These are phyloP conservation scores for Schwanniomyces pseudopolymorphus DNA, from an alignment of 805 yeast genomes.

Conservation along the genomic window DNA sequence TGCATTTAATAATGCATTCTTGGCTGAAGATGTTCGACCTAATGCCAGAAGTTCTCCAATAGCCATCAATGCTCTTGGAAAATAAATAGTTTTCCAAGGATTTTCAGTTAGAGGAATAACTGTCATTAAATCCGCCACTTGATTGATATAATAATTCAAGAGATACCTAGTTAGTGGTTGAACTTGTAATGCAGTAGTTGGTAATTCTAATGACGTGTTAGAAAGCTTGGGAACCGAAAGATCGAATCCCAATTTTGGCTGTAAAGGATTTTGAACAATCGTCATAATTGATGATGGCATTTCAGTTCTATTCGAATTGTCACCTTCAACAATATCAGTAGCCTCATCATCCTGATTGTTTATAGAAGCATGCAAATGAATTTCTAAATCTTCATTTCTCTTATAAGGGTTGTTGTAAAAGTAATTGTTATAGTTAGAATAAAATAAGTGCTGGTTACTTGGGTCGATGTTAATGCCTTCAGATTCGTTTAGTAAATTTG, in stretches of 20 bases:
- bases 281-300: slow-evolving; percentile 60
- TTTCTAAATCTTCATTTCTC: slow-evolving; percentile 37
- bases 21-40: slow-evolving; percentile 73
- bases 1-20: slow-evolving; percentile 77
- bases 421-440: slow-evolving; percentile 39
- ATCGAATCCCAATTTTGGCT: slow-evolving; percentile 45
- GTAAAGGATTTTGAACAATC: slow-evolving; percentile 37
- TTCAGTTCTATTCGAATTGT: slow-evolving; percentile 29
- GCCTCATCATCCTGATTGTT: slow-evolving; percentile 26
- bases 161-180: slow-evolving; percentile 72
- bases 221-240: slow-evolving; percentile 27
- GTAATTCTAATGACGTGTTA: slow-evolving; percentile 35
- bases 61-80: slow-evolving; percentile 80
- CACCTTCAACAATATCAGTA: slow-evolving; percentile 37
- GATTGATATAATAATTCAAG: slow-evolving; percentile 66
- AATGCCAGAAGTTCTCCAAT: slow-evolving; percentile 75
- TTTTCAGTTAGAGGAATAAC: slow-evolving; percentile 70
- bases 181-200: slow-evolving; percentile 60
- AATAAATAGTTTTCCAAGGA: slow-evolving; percentile 87
- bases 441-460: slow-evolving; percentile 34
- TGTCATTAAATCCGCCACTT: slow-evolving; percentile 79
- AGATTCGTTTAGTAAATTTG: slow-evolving; percentile 13
- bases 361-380: slow-evolving; percentile 43
- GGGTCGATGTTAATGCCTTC: slow-evolving; percentile 23
- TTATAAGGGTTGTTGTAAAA: slow-evolving; percentile 40